phyloP scores from a whole-genome alignment of 352 stramenopile genomes.

The Phytophthora constricta region DNA sequence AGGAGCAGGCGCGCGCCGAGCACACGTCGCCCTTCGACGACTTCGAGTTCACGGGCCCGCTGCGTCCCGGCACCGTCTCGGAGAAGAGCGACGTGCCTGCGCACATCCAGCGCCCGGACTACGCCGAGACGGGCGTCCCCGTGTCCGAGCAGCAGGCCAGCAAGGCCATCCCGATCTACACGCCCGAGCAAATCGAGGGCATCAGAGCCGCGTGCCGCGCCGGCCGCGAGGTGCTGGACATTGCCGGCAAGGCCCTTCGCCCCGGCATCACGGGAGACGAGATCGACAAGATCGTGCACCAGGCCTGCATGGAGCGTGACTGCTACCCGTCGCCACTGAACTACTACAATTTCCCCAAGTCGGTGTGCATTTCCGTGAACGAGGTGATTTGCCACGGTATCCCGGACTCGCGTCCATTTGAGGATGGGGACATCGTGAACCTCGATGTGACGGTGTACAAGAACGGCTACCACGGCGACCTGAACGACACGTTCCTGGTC shows the following conservation, averaged over 20 bases:
- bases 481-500: slow-evolving; percentile 98
- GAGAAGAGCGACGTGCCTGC: slow-evolving; percentile 74
- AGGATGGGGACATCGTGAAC: slow-evolving; percentile 98
- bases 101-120: slow-evolving; percentile 88
- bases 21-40: slow-evolving; percentile 45
- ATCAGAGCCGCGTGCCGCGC: slow-evolving; percentile 89
- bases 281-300: slow-evolving; percentile 95
- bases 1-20: slow-evolving; percentile 34
- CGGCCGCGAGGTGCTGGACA: slow-evolving; percentile 94
- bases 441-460: slow-evolving; percentile 97
- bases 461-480: slow-evolving; percentile 95
- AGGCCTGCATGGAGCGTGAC: slow-evolving; percentile 86
- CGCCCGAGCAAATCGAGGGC: slow-evolving; percentile 89
- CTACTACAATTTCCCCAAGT: slow-evolving; percentile 97
- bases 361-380: slow-evolving; percentile 87
- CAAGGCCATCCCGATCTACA: slow-evolving; percentile 92
- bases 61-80: slow-evolving; percentile 80
- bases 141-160: slow-evolving; percentile 62
- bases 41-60: slow-evolving; percentile 79
- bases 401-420: slow-evolving; percentile 92
- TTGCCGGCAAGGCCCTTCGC: slow-evolving; percentile 83
- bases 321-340: slow-evolving; percentile 98
- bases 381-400: slow-evolving; percentile 97
- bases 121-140: slow-evolving; percentile 81
- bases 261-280: slow-evolving; percentile 95